phyloP scores from a whole-genome alignment of 768 basidiomycete species.

The Tulasnella sp. region DNA sequence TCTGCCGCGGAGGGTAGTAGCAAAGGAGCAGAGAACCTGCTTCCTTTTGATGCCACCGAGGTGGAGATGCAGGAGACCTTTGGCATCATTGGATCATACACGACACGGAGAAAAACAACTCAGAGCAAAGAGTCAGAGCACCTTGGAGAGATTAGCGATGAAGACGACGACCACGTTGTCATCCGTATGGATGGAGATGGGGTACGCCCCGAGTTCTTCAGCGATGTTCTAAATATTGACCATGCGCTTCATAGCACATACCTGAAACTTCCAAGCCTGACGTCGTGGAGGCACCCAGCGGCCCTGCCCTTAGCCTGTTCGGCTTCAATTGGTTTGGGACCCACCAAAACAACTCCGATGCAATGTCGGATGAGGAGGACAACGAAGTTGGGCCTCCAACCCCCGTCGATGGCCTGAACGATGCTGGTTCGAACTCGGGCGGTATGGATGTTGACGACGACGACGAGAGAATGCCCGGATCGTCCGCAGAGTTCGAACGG shows the following conservation, averaged over 20 bases:
- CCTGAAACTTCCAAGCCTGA: neutral
- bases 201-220: neutral
- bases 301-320: constrained; percentile 23
- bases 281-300: neutral
- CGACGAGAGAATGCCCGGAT: constrained; percentile 73
- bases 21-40: constrained; percentile 24
- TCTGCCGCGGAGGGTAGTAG: constrained; percentile 19
- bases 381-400: constrained; percentile 44
- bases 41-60: neutral
- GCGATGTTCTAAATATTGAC: neutral
- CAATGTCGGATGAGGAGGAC: constrained; percentile 41
- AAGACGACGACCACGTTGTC: constrained; percentile 15
- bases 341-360: constrained; percentile 30
- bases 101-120: neutral
- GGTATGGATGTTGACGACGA: too few species aligned
- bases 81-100: constrained; percentile 18
- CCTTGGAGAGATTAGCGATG: constrained; percentile 19
- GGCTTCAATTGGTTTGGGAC: constrained; percentile 59
- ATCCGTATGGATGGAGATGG: neutral
- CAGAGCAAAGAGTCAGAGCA: constrained; percentile 2
- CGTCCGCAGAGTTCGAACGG: constrained; percentile 90
- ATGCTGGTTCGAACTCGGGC: too few species aligned
- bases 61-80: constrained; percentile 21
- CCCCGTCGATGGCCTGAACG: too few species aligned
- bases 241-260: neutral